Base-by-base conservation (phyloP, 2,329 filamentous ascomycete species). In the Nemania abortiva region DNA sequence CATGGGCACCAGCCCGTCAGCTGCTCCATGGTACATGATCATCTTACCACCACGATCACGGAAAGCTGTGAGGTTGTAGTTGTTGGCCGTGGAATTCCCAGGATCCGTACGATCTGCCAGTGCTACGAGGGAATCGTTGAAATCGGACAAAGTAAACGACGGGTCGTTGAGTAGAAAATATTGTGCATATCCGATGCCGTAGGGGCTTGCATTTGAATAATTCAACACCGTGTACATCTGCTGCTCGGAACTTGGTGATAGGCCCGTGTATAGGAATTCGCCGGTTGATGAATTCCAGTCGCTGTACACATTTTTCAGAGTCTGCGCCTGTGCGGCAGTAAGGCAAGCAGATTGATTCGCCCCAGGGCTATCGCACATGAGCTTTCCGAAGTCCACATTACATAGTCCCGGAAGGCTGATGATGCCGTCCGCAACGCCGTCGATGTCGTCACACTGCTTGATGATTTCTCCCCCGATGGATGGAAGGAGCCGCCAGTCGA, bases 351-450 rank as follows among this genome's bases (percentile, higher is more conserved):
- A 75, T 10, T 75, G 62, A 68, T 79, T 72, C 42, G 72, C 71
- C 0, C 72, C 72, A 11, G 71, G 42, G 3, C 45, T 69, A n/a
- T 73, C 74, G 71, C 84, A 86, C 20, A 80, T 78, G 1, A 85
- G 76, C 1, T 76, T 72, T 18, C 80, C 77, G n/a, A 79, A 82
- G 63, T 82, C 78, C 53, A 87, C 81, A 62, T 80, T 73, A 74
- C 86, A 89, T 9, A 77, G 76, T 6, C 78, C 75, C 0, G 86
- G 84, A 27, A 82, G 78, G 60, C 83, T 84, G 50, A 88, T 79
- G 65, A 88, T 86, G 18, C 80, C 81, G 66, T 88, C 86, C 1
- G 76, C 70, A 0, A 86, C 76, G 1, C 86, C 85, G 68, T 88
- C 86, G 27, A 83, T 76, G 1, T 62, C 74, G 70, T 88, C 86